Evolutionary conservation across 2,329 filamentous ascomycete species (phyloP).

Genomic region (Botrytis porri): DNA sequence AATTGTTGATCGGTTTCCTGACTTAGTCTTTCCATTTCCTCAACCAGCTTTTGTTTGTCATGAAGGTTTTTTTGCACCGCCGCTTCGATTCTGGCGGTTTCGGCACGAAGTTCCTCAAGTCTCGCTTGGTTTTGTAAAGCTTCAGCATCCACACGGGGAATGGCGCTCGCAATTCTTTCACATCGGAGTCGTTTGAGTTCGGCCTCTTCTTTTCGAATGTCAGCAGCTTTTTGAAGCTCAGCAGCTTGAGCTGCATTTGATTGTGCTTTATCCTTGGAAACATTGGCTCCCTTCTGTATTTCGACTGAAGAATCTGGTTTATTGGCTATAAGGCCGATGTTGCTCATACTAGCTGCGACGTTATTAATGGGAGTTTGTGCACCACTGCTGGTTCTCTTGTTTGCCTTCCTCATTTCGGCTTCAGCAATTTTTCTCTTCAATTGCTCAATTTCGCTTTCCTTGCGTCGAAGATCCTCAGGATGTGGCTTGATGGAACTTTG

Average conservation of each 20-base stretch:
- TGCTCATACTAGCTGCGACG: slow-evolving; percentile 18
- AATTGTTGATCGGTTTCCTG: slow-evolving; percentile 39
- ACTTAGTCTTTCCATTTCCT: slow-evolving; percentile 38
- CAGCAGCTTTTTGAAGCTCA: slow-evolving; percentile 29
- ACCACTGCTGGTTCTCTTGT: slow-evolving; percentile 33
- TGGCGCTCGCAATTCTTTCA: slow-evolving; percentile 36
- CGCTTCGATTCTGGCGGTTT: slow-evolving; percentile 37
- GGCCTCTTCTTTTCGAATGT: slow-evolving; percentile 29
- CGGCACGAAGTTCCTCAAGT: slow-evolving; percentile 34
- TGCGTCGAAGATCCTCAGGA: slow-evolving; percentile 47
- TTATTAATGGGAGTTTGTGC: slow-evolving; percentile 31
- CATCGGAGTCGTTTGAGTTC: slow-evolving; percentile 37
- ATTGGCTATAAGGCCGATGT: slow-evolving; percentile 15
- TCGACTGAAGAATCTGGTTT: slow-evolving; percentile 33
- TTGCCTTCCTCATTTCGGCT: slow-evolving; percentile 34
- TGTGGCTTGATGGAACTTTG: slow-evolving; percentile 24
- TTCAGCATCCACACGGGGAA: slow-evolving; percentile 38
- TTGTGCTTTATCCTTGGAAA: slow-evolving; percentile 26
- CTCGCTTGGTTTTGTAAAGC: slow-evolving; percentile 33
- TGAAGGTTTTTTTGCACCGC: slow-evolving; percentile 34
- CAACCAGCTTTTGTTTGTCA: slow-evolving; percentile 37
- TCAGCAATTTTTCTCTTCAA: slow-evolving; percentile 47
- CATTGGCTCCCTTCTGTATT: slow-evolving; percentile 32
- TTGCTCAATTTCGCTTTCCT: slow-evolving; percentile 58
- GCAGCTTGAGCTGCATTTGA: slow-evolving; percentile 30